Percentiles rank a stretch among this genome's conserved stretches.
phyloP scores from a whole-genome alignment of 176 grass and related monocot species.

The Aegilops umbellulata region DNA sequence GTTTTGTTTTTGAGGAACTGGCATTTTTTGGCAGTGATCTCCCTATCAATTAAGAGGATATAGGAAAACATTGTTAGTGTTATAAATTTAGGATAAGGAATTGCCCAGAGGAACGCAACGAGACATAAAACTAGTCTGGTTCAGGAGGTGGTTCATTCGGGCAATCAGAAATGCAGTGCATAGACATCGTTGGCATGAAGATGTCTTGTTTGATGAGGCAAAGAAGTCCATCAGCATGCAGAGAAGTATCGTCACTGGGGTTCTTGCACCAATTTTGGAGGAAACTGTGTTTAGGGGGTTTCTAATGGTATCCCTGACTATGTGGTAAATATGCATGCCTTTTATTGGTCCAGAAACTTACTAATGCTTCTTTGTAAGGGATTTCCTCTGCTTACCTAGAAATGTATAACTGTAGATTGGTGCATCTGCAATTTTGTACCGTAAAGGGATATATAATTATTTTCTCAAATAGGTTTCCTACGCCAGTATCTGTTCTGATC shows the following conservation, averaged over 20 bases:
- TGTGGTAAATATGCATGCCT: slow-evolving; percentile 44
- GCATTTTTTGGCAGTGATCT: too few relatives aligned
- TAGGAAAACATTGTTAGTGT: too few relatives aligned
- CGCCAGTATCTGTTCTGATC: slow-evolving; percentile 47
- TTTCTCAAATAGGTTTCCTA: slow-evolving; percentile 53
- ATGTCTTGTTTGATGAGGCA: too few relatives aligned
- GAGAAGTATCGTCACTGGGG: slow-evolving; percentile 40
- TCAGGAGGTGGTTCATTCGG: too few relatives aligned
- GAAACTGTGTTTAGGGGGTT: slow-evolving; percentile 87
- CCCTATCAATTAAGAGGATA: too few relatives aligned
- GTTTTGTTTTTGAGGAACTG: too few relatives aligned
- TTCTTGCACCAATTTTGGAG: slow-evolving; percentile 75
- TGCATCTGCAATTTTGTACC: background rate
- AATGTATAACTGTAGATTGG: slow-evolving; percentile 1
- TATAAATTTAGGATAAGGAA: too few relatives aligned
- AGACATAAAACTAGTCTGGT: too few relatives aligned
- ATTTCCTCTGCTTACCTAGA: background rate
- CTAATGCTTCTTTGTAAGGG: background rate
- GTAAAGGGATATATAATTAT: background rate
- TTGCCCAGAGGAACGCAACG: too few relatives aligned
- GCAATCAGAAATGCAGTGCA: too few relatives aligned
- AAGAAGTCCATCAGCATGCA: too few relatives aligned
- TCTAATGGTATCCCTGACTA: slow-evolving; percentile 78
- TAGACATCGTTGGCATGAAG: too few relatives aligned
- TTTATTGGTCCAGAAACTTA: background rate